These are phyloP conservation scores for Crepidotus variabilis DNA, from an alignment of 768 basidiomycete species.

Conservation along the genomic window DNA sequence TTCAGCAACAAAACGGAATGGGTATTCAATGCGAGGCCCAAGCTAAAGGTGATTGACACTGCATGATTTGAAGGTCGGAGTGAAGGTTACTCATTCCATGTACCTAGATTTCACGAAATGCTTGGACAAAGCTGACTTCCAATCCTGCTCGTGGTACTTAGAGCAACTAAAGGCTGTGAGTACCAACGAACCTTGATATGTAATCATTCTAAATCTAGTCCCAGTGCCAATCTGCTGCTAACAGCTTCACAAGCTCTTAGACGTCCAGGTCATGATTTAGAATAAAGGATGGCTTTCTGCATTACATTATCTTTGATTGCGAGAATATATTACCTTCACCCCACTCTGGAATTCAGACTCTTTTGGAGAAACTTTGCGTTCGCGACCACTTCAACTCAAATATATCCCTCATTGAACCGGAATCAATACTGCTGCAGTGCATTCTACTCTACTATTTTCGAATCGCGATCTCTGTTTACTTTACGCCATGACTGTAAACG, in stretches of 20 bases:
- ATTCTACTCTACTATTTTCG: no score
- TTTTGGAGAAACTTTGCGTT: no score
- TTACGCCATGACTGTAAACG: no score
- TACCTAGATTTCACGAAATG: slow-evolving; percentile 76
- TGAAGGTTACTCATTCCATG: neutral
- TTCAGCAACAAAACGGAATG: slow-evolving; percentile 37
- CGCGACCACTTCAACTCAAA: no score
- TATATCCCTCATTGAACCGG: no score
- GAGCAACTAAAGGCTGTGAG: slow-evolving; percentile 86
- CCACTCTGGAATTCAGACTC: no score
- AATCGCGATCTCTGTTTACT: no score
- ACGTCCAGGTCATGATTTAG: neutral
- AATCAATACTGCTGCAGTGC: no score
- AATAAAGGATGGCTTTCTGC: neutral
- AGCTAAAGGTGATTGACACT: slow-evolving; percentile 60
- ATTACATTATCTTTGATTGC: neutral
- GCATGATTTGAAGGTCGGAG: neutral
- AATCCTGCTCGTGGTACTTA: slow-evolving; percentile 81
- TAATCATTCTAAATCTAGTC: slow-evolving; percentile 8
- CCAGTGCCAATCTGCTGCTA: slow-evolving; percentile 74
- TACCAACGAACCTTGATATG: slow-evolving; percentile 12
- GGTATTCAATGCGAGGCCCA: slow-evolving; percentile 68
- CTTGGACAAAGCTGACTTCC: slow-evolving; percentile 76
- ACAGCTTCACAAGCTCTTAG: neutral
- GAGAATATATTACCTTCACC: no score